Evolutionary conservation across 306 rosid species (phyloP).

Genomic region (Rosa rugosa): DNA sequence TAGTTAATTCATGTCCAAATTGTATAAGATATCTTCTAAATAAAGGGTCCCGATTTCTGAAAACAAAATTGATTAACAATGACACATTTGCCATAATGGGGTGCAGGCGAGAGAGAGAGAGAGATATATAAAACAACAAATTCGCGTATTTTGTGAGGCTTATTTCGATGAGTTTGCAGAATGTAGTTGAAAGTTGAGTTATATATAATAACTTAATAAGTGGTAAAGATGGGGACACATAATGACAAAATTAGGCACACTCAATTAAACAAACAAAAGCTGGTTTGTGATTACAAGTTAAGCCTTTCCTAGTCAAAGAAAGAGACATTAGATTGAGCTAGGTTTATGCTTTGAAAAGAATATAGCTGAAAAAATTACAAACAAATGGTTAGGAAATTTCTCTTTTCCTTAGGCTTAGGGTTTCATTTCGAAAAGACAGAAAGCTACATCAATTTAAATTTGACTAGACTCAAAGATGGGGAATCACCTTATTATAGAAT

Average conservation of each 20-base stretch:
- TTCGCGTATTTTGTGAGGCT: background rate
- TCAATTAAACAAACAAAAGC: background rate
- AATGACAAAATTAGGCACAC: background rate
- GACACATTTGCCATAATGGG: background rate
- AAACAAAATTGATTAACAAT: background rate
- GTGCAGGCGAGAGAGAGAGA: background rate
- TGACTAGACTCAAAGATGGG: background rate
- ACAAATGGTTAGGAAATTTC: background rate
- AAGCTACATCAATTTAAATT: background rate
- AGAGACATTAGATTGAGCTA: slow-evolving; percentile 9
- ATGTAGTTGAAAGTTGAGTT: background rate
- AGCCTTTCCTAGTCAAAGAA: slow-evolving; percentile 18
- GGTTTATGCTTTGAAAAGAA: background rate
- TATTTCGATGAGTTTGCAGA: background rate
- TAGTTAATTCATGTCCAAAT: background rate
- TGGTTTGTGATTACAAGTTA: slow-evolving; percentile 4
- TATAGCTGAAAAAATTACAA: background rate
- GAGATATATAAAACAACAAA: background rate
- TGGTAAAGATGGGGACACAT: background rate
- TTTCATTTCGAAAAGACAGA: slow-evolving; percentile 4
- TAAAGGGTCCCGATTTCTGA: background rate
- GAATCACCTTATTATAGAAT: background rate
- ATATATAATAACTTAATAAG: background rate
- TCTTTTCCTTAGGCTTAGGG: background rate
- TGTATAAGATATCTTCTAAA: background rate